Percentiles rank a stretch among this genome's conserved stretches.
These are phyloP conservation scores for Sugiyamaella floridensis DNA, from an alignment of 805 yeast species.

Conservation along the genomic window DNA sequence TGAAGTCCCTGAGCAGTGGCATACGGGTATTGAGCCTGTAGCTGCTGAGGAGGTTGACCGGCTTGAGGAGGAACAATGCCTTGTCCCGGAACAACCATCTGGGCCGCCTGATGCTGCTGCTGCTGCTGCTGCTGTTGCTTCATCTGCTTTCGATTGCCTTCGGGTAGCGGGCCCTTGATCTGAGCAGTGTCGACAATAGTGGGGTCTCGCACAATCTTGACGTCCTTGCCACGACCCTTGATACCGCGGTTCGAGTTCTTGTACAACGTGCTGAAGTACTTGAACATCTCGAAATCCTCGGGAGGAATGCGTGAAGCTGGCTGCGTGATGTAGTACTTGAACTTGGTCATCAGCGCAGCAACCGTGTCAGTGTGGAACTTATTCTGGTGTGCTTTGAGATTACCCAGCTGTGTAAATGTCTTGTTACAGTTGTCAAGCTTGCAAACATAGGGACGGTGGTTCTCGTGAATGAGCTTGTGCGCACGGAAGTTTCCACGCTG, in stretches of 20 bases:
- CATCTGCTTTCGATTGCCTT: background rate
- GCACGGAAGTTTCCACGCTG: conserved; percentile 90
- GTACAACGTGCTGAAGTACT: conserved; percentile 74
- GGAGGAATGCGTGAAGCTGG: conserved; percentile 41
- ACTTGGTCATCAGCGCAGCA: conserved; percentile 51
- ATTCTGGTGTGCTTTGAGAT: conserved; percentile 90
- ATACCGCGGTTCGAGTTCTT: conserved; percentile 88
- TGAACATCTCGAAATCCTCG: conserved; percentile 60
- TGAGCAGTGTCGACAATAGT: background rate
- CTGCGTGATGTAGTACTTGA: conserved; percentile 25
- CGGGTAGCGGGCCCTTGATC: background rate
- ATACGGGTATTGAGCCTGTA: background rate
- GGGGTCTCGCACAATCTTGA: conserved; percentile 15
- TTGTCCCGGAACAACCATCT: background rate
- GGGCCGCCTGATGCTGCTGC: conserved; percentile 1
- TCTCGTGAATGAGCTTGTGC: conserved; percentile 74
- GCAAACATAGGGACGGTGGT: conserved; percentile 72
- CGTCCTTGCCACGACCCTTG: conserved; percentile 75
- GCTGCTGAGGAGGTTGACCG: conserved; percentile 4
- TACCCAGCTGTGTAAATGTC: conserved; percentile 85
- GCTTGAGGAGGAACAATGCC: conserved; percentile 1
- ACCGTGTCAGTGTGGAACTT: conserved; percentile 73
- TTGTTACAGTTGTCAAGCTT: conserved; percentile 75
- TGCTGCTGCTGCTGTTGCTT: conserved; percentile 1
- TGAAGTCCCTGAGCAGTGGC: conserved; percentile 1